Conservation (phyloP, 1,284 basidiomycete genomes). For the Vanrija pseudolonga region DNA sequence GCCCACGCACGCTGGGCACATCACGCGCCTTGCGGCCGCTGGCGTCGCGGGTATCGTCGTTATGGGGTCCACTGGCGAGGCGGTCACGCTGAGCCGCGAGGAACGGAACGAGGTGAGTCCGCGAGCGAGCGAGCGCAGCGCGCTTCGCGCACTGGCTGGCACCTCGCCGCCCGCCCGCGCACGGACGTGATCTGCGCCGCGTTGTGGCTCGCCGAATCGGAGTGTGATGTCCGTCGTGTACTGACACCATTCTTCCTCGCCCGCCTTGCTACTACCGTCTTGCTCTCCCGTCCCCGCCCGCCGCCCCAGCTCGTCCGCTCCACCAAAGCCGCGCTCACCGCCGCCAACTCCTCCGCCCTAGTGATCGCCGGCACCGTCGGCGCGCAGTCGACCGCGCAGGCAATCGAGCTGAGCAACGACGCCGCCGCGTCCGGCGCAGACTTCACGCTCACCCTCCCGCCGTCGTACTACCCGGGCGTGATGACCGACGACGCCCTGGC, state of each 20-base stretch:
- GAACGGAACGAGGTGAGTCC: conserved; percentile 34
- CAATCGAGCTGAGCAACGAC: conserved; percentile 22
- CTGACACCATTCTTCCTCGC: not conserved
- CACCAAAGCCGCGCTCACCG: conserved; percentile 22
- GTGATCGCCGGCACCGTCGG: conserved; percentile 34
- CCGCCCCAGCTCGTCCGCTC: conserved; percentile 32
- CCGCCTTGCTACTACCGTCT: too few species aligned
- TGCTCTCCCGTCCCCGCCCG: too few species aligned
- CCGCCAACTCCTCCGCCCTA: conserved; percentile 17
- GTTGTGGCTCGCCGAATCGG: too few species aligned
- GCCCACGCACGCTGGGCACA: conserved; percentile 34
- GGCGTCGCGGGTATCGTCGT: conserved; percentile 39
- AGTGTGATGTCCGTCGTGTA: too few species aligned
- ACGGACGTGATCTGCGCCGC: not conserved
- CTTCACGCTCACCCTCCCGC: conserved; percentile 31
- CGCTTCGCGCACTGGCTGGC: too few species aligned
- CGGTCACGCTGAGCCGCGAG: conserved; percentile 33
- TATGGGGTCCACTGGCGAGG: conserved; percentile 45
- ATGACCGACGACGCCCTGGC: conserved; percentile 25
- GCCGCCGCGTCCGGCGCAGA: conserved; percentile 30
- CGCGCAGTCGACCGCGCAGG: conserved; percentile 29
- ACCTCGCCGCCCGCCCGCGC: too few species aligned
- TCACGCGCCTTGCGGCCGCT: conserved; percentile 29
- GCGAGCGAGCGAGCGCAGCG: too few species aligned
- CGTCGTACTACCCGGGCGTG: conserved; percentile 28